Evolutionary conservation across 208 protist species (phyloP).

Genomic region (Trypanosoma mega): DNA sequence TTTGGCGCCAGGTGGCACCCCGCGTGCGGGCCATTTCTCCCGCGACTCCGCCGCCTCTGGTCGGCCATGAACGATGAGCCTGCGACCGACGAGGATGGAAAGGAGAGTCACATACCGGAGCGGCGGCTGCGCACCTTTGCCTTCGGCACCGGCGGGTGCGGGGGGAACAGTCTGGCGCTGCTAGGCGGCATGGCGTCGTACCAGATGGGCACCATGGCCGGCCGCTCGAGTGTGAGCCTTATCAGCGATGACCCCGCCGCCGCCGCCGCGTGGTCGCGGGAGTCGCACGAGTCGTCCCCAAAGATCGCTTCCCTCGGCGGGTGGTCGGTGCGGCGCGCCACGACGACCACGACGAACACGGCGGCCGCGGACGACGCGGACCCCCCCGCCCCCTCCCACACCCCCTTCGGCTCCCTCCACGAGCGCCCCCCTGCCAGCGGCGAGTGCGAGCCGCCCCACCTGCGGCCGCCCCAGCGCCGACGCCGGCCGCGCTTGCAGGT

Average conservation of each 20-base stretch:
- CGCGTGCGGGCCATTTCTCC: slow-evolving; percentile 31
- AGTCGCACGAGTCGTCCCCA: background rate
- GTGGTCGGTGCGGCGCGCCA: background rate
- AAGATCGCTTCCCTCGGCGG: background rate
- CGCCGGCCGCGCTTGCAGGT: slow-evolving; percentile 33
- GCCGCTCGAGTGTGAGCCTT: background rate
- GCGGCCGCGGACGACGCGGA: too few relatives aligned
- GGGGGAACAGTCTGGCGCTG: too few relatives aligned
- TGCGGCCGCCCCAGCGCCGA: background rate
- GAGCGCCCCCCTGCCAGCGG: too few relatives aligned
- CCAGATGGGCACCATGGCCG: background rate
- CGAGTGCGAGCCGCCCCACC: too few relatives aligned
- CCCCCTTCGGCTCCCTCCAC: too few relatives aligned
- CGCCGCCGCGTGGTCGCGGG: background rate
- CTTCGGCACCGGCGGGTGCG: slow-evolving; percentile 20
- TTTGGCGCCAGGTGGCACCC: slow-evolving; percentile 74
- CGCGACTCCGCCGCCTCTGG: slow-evolving; percentile 32
- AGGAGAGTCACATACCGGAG: slow-evolving; percentile 4
- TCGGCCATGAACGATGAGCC: slow-evolving; percentile 21
- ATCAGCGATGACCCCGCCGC: background rate
- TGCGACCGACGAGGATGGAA: background rate
- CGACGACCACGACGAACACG: too few relatives aligned
- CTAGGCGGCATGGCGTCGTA: background rate
- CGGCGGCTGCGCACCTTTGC: slow-evolving; percentile 9
- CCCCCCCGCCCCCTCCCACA: too few relatives aligned